phyloP scores from a whole-genome alignment of 2,329 filamentous ascomycete species.

The Venturia effusa region DNA sequence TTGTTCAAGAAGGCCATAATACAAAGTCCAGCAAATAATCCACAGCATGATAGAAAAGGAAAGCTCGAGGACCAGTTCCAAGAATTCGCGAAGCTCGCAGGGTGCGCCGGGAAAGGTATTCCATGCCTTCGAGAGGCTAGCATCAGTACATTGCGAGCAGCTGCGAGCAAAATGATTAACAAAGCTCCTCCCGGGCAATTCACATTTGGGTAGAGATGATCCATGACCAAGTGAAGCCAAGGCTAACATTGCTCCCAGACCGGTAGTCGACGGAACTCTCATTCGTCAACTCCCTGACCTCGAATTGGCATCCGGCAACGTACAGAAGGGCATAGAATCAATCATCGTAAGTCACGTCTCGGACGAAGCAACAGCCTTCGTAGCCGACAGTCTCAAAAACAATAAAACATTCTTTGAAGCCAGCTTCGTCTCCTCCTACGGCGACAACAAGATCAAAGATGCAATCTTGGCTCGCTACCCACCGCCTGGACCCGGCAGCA shows the following conservation, averaged over 20 bases:
- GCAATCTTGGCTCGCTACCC: neutral
- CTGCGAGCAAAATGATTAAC: neutral
- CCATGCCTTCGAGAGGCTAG: neutral
- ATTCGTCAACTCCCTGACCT: constrained; percentile 8
- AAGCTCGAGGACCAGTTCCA: constrained; percentile 7
- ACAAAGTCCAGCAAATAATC: constrained; percentile 20
- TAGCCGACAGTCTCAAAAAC: neutral
- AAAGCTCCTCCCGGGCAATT: constrained; percentile 4
- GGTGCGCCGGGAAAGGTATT: constrained; percentile 5
- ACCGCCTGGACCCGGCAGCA: neutral
- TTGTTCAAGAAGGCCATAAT: constrained; percentile 30
- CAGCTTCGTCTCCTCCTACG: neutral
- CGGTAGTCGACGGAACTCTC: constrained; percentile 1
- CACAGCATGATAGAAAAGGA: constrained; percentile 3
- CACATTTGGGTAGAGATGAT: neutral
- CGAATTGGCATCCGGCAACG: constrained; percentile 9
- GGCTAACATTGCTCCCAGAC: neutral
- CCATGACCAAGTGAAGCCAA: neutral
- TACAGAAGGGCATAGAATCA: constrained; percentile 5
- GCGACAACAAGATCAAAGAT: neutral
- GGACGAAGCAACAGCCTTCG: constrained; percentile 6
- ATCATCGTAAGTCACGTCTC: constrained; percentile 7
- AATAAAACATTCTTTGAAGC: neutral
- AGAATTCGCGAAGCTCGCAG: constrained; percentile 1
- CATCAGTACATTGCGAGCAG: neutral